A percentile compares a stretch with the other conserved stretches of the same genome.
Conservation (phyloP, 2,329 filamentous ascomycete species). For the Chalaropsis ovoidea region DNA sequence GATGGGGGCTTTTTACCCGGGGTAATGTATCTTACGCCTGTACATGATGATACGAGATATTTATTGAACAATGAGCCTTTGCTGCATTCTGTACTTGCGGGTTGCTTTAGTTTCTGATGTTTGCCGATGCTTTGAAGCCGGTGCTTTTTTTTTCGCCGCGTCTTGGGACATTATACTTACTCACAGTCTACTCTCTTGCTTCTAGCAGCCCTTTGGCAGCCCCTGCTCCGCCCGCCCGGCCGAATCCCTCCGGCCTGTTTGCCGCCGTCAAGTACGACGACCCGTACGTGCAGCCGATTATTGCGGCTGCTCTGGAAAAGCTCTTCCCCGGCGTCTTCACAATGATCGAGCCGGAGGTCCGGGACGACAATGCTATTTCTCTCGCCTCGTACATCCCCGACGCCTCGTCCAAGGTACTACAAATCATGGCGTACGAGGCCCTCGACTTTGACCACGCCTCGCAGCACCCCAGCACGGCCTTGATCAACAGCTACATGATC, state of each 20-base stretch:
- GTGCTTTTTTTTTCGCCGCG: background rate
- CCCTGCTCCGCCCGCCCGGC: background rate
- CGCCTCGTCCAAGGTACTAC: slow-evolving; percentile 46
- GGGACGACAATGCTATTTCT: slow-evolving; percentile 31
- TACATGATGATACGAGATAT: slow-evolving; percentile 18
- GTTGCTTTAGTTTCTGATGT: background rate
- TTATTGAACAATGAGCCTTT: slow-evolving; percentile 12
- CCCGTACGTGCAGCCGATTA: slow-evolving; percentile 76
- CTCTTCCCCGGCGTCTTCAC: slow-evolving; percentile 52
- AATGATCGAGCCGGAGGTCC: slow-evolving; percentile 31
- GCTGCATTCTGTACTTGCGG: background rate
- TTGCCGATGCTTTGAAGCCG: background rate
- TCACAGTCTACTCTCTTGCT: background rate
- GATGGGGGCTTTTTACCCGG: background rate
- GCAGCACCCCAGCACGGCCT: slow-evolving; percentile 47
- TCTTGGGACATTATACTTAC: slow-evolving; percentile 10
- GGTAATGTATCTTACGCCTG: slow-evolving; percentile 9
- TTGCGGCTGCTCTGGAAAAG: slow-evolving; percentile 59
- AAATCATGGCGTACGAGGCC: slow-evolving; percentile 77
- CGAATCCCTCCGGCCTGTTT: slow-evolving; percentile 5
- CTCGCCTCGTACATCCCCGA: slow-evolving; percentile 34
- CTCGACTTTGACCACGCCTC: slow-evolving; percentile 73
- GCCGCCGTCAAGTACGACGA: slow-evolving; percentile 55
- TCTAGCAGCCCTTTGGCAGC: background rate
- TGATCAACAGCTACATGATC: slow-evolving; percentile 87